Percentiles rank a stretch among this genome's conserved stretches.
Evolutionary conservation across 768 basidiomycete genomes (phyloP).

Genomic region (Lepiota brunneoincarnata): DNA sequence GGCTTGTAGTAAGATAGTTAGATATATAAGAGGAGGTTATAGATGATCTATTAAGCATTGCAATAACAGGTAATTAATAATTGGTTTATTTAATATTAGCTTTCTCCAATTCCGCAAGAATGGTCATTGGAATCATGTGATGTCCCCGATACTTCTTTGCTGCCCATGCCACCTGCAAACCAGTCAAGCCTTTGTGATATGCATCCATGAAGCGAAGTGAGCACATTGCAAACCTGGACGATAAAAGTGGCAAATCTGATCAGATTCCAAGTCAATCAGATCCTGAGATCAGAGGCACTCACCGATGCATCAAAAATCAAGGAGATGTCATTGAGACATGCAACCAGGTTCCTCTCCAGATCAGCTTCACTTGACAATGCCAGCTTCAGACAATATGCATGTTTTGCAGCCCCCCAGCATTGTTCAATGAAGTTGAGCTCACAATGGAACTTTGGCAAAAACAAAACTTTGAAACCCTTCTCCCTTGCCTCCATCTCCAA

Average conservation of each 20-base stretch:
- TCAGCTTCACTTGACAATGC: constrained; percentile 27
- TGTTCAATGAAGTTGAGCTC: constrained; percentile 34
- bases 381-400: constrained; percentile 22
- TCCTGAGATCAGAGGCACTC: constrained; percentile 10
- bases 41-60: no score
- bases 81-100: no score
- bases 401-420: constrained; percentile 33
- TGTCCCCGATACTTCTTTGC: no score
- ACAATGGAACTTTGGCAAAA: constrained; percentile 33
- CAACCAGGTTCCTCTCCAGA: constrained; percentile 27
- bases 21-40: no score
- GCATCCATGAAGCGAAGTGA: constrained; percentile 6
- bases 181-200: no score
- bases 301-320: constrained; percentile 25
- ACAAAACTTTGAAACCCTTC: constrained; percentile 22
- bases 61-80: no score
- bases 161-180: no score
- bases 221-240: not conserved
- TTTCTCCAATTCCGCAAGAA: no score
- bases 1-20: no score
- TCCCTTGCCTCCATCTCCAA: constrained; percentile 25
- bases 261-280: not conserved
- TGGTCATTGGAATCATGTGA: no score
- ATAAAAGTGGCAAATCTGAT: no score
- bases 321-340: constrained; percentile 24